Evolutionary conservation across 2,329 filamentous ascomycete species (phyloP).

Genomic region (Sclerotinia borealis): DNA sequence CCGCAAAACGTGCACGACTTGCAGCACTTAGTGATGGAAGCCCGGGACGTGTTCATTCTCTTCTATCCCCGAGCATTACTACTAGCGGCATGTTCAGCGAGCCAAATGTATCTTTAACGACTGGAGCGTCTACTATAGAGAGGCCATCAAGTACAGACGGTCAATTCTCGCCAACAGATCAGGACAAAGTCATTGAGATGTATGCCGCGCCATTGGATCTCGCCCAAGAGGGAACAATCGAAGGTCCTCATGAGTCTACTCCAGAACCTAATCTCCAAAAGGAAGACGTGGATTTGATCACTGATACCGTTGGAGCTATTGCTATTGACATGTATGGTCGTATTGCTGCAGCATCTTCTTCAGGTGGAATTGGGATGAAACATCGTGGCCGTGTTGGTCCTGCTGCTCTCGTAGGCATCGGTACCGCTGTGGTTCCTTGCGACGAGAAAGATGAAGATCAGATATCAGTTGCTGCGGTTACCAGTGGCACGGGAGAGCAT

Average conservation of each 20-base stretch:
- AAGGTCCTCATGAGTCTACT: slow-evolving; percentile 15
- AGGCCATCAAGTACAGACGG: slow-evolving; percentile 26
- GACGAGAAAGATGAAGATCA: slow-evolving; percentile 63
- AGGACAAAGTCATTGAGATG: slow-evolving; percentile 8
- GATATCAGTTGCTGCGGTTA: slow-evolving; percentile 73
- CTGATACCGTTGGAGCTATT: slow-evolving; percentile 93
- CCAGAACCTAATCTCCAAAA: slow-evolving; percentile 8
- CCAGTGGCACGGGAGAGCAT: slow-evolving; percentile 93
- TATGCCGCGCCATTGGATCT: slow-evolving; percentile 14
- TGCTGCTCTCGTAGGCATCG: slow-evolving; percentile 86
- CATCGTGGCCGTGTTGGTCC: slow-evolving; percentile 86
- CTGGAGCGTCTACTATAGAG: slow-evolving; percentile 2
- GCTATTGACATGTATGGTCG: slow-evolving; percentile 79
- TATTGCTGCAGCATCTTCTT: slow-evolving; percentile 92
- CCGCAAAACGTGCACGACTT: slow-evolving; percentile 28
- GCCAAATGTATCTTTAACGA: slow-evolving; percentile 20
- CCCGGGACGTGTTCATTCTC: slow-evolving; percentile 26
- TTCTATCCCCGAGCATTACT: slow-evolving; percentile 23
- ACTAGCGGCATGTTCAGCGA: slow-evolving; percentile 14
- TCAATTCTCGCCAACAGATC: slow-evolving; percentile 19
- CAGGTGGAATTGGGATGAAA: slow-evolving; percentile 98
- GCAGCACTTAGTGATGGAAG: slow-evolving; percentile 20
- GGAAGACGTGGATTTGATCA: slow-evolving; percentile 57
- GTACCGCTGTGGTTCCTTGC: slow-evolving; percentile 79
- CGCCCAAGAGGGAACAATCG: slow-evolving; percentile 22